Base-by-base conservation (phyloP, 371 early-diverging fungal species). In the Mucor ambiguus region DNA sequence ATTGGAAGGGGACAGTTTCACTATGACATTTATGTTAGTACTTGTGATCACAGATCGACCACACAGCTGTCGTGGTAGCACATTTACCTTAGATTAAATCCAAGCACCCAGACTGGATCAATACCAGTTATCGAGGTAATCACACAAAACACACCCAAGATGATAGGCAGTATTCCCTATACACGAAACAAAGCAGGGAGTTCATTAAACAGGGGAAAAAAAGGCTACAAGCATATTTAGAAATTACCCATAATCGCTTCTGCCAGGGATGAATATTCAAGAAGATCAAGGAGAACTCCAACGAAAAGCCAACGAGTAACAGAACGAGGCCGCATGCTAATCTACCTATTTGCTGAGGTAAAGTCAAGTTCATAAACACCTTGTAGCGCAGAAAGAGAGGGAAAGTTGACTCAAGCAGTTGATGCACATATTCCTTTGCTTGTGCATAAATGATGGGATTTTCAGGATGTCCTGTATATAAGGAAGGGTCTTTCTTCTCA, bases 201-300 rank as follows among this genome's bases (percentile, higher is more conserved):
- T 18, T 26, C 29, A 61, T 63, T 29, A 26, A 11, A 48, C n/a
- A 46, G 35, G 41, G n/a, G n/a, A 29, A 0, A 20, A 41, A 33
- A 8, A 33, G 9, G 9, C 33, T 14, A 37, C 14, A 14, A 33
- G 33, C 11, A 18, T 55, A 28, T 48, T 58, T 32, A 43, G 54
- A 57, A 37, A 69, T 73, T 83, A 88, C 89, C 87, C 86, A 89
- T 44, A 84, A 66, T 30, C 89, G 72, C 18, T 74, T 58, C 29
- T 78, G 76, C 69, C 83, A 81, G 11, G 87, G 85, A 43, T 69
- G 74, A 20, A 79, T 67, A 68, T 87, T 78, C 60, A 88, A 70
- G 65, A 89, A 88, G 30, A 89, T 85, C 64, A 88, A 69, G 61
- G 82, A 79, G 58, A 89, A 70, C 57, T 84, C 85, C 0, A 84